Evolutionary conservation across 2,329 filamentous ascomycete genomes (phyloP), one percentile per base, ranked within the genome.

Genomic region (Aspergillus floridensis): DNA sequence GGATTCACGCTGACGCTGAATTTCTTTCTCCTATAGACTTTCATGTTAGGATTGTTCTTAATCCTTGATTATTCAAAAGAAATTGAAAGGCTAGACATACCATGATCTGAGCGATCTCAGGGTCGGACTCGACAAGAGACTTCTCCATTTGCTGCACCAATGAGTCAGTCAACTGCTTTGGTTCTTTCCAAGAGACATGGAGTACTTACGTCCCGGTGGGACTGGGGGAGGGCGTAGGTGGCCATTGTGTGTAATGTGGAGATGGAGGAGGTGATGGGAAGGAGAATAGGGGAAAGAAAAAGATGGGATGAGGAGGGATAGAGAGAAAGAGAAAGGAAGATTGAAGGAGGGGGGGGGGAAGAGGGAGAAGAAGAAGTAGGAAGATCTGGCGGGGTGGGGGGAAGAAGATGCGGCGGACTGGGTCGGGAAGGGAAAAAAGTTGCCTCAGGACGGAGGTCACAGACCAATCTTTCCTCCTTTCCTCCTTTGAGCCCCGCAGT

Each of bases 61-160:
- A 53, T 11, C 5, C 4, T 22, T 31, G 26, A 16, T 21, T 5
- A 57, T 44, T 51, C 49, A 38, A 24, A 49, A 19, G 50, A 12
- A 21, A 35, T 19, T n/a, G 14, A 29, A 16, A 31, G 16, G 26
- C 49, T 10, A 46, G 24, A 77, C 86, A 66, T 84, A 96, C 91
- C 93, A 99, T 98, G 80, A 99, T 96, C 81, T 90, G 84, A 67
- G 92, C 92, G 73, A 99, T 91, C 85, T 98, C 93, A 59, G 92
- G 89, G 79, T 99, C 95, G 59, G 89, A 88, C 71, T 96, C 91
- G 72, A 93, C 81, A 72, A 99, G 87, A 77, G 91, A 90, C 84
- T 91, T 95, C 86, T 98, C 91, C 83, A 99, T 91, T 86, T 98
- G 88, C 92, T 96, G 71, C 70, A 66, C 57, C 53, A 58, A 64